phyloP scores from a whole-genome alignment of 257 asterid genomes.

The Handroanthus guayacan region DNA sequence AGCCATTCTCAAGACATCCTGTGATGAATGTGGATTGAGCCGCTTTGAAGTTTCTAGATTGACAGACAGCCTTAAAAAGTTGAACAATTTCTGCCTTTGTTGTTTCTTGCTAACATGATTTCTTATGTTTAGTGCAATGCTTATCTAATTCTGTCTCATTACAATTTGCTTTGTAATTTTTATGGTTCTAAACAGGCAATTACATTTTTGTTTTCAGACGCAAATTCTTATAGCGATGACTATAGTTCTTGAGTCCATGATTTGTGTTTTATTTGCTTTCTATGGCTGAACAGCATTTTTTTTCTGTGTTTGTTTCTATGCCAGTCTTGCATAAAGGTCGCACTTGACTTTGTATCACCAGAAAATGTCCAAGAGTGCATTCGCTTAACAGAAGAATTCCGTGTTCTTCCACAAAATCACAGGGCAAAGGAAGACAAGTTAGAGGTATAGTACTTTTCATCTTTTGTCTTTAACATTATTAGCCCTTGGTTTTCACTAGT shows the following conservation, averaged over 20 bases:
- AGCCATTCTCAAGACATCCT: neutral
- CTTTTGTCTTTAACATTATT: neutral
- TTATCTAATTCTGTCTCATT: neutral
- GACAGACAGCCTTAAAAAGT: neutral
- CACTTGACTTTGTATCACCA: conserved; percentile 91
- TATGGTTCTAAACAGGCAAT: neutral
- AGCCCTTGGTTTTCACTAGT: conserved; percentile 15
- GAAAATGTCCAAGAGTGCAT: conserved; percentile 81
- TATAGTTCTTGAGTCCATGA: neutral
- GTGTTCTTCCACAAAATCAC: conserved; percentile 82
- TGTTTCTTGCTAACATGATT: neutral
- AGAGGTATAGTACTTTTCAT: conserved; percentile 57
- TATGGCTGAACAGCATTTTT: neutral
- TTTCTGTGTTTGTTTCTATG: conserved; percentile 25
- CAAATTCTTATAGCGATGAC: neutral
- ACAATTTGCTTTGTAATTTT: neutral
- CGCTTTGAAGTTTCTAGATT: neutral
- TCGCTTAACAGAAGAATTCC: conserved; percentile 76
- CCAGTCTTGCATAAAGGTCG: conserved; percentile 94
- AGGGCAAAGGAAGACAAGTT: conserved; percentile 84
- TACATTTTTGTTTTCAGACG: conserved; percentile 2
- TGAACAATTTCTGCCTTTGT: no score
- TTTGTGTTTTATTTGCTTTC: conserved; percentile 10
- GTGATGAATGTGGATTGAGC: neutral
- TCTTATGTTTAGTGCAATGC: conserved; percentile 11